These are phyloP conservation scores for Lichtheimia ornata DNA, from an alignment of 371 early-diverging fungal species.

Conservation along the genomic window DNA sequence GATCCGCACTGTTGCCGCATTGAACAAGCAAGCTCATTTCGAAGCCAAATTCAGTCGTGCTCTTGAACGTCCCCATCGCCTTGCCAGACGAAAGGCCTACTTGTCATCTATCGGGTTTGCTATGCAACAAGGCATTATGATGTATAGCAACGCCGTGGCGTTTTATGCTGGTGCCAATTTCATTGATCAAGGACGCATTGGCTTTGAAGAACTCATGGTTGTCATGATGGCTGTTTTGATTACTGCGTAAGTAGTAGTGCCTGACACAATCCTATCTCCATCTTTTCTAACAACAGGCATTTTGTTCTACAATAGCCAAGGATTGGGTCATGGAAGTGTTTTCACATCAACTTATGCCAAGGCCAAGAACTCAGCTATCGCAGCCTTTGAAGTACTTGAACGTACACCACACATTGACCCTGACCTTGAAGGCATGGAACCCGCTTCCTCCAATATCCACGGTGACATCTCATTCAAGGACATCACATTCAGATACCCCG, in stretches of 20 bases:
- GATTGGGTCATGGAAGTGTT: constrained; percentile 61
- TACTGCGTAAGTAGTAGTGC: constrained; percentile 32
- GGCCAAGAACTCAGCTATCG: constrained; percentile 81
- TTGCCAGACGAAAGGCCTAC: constrained; percentile 58
- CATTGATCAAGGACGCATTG: constrained; percentile 33
- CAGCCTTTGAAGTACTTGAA: constrained; percentile 74
- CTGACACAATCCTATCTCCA: no score
- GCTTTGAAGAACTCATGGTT: constrained; percentile 50
- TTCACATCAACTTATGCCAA: constrained; percentile 64
- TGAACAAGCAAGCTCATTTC: constrained; percentile 78
- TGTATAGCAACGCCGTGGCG: constrained; percentile 61
- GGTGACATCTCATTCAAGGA: constrained; percentile 62
- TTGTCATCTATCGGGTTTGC: constrained; percentile 66
- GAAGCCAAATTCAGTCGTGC: constrained; percentile 55
- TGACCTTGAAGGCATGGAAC: constrained; percentile 58
- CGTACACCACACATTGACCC: constrained; percentile 73
- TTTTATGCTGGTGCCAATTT: constrained; percentile 59
- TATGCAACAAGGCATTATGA: constrained; percentile 65
- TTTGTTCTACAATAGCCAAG: constrained; percentile 20
- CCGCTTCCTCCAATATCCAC: constrained; percentile 24
- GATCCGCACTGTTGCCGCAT: constrained; percentile 84
- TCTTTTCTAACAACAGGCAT: no score
- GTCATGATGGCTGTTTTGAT: constrained; percentile 77
- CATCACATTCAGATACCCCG: constrained; percentile 83
- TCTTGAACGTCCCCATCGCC: constrained; percentile 66